Evolutionary conservation across 108 stramenopile species (phyloP).

Genomic region (Cylindrotheca closterium): DNA sequence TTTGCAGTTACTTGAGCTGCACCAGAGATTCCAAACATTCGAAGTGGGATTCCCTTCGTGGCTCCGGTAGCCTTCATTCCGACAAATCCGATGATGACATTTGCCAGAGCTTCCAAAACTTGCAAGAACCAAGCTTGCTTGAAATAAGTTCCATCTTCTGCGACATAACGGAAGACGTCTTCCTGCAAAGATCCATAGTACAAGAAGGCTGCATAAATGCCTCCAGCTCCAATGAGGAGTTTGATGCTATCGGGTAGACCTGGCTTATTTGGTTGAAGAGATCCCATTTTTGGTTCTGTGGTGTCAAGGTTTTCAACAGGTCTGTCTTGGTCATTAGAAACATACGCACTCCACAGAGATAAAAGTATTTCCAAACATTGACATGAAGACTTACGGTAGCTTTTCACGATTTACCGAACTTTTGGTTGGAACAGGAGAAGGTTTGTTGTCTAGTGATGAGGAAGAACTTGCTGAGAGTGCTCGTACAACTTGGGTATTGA

Average conservation of each 20-base stretch:
- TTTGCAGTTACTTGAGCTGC: conserved; percentile 89
- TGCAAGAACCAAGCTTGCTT: conserved; percentile 92
- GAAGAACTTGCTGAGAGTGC: not conserved
- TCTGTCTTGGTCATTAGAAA: too few species aligned
- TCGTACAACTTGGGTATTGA: not conserved
- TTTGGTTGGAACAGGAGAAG: not conserved
- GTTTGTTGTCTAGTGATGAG: not conserved
- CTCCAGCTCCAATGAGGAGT: conserved; percentile 87
- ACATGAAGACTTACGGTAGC: not conserved
- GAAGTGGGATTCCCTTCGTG: conserved; percentile 77
- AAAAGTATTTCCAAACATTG: not conserved
- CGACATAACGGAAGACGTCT: conserved; percentile 88
- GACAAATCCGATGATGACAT: conserved; percentile 83
- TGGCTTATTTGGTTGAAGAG: conserved; percentile 4
- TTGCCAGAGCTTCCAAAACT: conserved; percentile 88
- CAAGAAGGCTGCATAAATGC: conserved; percentile 94
- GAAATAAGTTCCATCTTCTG: conserved; percentile 85
- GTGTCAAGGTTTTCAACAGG: not conserved
- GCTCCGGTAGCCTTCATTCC: conserved; percentile 84
- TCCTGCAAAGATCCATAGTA: conserved; percentile 96
- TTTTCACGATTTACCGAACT: not conserved
- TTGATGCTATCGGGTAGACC: conserved; percentile 69
- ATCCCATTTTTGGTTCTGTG: conserved; percentile 11
- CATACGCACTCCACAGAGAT: not conserved
- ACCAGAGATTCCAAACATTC: conserved; percentile 86